Evolutionary conservation across 1,284 basidiomycete genomes (phyloP).

Genomic region (Rhizoctonia solani): DNA sequence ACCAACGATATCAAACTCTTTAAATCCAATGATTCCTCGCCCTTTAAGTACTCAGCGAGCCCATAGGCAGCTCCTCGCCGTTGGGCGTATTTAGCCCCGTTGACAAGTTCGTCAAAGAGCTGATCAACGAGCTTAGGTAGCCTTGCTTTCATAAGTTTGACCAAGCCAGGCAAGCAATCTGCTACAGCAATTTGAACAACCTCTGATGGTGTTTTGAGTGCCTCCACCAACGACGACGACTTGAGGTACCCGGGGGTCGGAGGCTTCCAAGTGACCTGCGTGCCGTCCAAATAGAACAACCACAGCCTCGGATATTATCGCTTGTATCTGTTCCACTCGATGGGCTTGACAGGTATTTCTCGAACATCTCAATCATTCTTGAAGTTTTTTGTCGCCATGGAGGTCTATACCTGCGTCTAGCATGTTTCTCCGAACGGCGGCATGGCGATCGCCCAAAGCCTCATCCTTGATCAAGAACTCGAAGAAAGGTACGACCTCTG

Average conservation of each 20-base stretch:
- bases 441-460: slow-evolving; percentile 84
- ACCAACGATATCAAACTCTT: slow-evolving; percentile 79
- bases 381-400: slow-evolving; percentile 75
- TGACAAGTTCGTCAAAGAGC: slow-evolving; percentile 76
- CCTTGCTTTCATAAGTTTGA: slow-evolving; percentile 69
- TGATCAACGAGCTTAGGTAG: slow-evolving; percentile 74
- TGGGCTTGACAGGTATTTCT: slow-evolving; percentile 72
- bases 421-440: slow-evolving; percentile 86
- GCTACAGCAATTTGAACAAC: slow-evolving; percentile 97
- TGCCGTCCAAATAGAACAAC: slow-evolving; percentile 94
- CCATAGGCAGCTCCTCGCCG: slow-evolving; percentile 97
- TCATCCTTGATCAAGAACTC: slow-evolving; percentile 83
- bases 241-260: slow-evolving; percentile 75
- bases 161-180: slow-evolving; percentile 89
- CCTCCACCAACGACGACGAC: slow-evolving; percentile 93
- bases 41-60: slow-evolving; percentile 89
- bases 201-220: slow-evolving; percentile 93
- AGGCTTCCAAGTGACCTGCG: slow-evolving; percentile 82
- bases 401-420: slow-evolving; percentile 84
- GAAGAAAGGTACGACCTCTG: slow-evolving; percentile 80
- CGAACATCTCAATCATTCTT: slow-evolving; percentile 84
- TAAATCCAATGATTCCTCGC: slow-evolving; percentile 82
- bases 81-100: slow-evolving; percentile 84
- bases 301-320: slow-evolving; percentile 91
- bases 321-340: slow-evolving; percentile 69